Conservation (phyloP, 1,284 basidiomycete genomes). For the Papiliotrema flavescens region DNA sequence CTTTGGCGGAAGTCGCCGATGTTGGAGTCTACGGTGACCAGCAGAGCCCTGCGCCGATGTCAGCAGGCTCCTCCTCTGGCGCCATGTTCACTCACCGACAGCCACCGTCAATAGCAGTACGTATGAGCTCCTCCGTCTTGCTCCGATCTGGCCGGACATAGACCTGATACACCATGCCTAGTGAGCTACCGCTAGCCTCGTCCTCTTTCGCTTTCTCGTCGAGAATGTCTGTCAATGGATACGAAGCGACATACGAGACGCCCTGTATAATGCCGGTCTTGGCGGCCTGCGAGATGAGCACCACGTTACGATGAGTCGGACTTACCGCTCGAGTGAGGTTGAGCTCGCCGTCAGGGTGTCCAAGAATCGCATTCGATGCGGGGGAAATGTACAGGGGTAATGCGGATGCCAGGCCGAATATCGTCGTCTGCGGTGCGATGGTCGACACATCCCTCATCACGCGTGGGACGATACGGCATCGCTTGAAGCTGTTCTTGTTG, state of each 20-base stretch:
- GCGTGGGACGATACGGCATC: constrained; percentile 54
- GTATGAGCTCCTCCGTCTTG: constrained; percentile 41
- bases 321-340: constrained; percentile 48
- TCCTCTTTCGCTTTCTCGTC: constrained; percentile 24
- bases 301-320: neutral
- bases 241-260: constrained; percentile 39
- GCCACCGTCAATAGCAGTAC: constrained; percentile 39
- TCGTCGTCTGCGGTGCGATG: constrained; percentile 31
- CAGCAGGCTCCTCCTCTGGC: neutral
- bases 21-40: constrained; percentile 34
- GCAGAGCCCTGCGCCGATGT: constrained; percentile 17
- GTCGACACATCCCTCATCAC: constrained; percentile 45
- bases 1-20: constrained; percentile 19
- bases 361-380: constrained; percentile 51
- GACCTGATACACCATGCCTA: constrained; percentile 37
- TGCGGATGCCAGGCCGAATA: constrained; percentile 37
- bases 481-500: constrained; percentile 50
- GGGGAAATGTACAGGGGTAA: constrained; percentile 51
- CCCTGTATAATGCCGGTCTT: constrained; percentile 41
- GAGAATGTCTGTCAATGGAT: constrained; percentile 28
- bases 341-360: constrained; percentile 54
- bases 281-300: constrained; percentile 31
- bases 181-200: constrained; percentile 9
- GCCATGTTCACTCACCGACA: constrained; percentile 14
- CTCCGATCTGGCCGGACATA: constrained; percentile 36